Evolutionary conservation across 73 alveolate genomes (phyloP).

Genomic region (Paramecium caudatum): DNA sequence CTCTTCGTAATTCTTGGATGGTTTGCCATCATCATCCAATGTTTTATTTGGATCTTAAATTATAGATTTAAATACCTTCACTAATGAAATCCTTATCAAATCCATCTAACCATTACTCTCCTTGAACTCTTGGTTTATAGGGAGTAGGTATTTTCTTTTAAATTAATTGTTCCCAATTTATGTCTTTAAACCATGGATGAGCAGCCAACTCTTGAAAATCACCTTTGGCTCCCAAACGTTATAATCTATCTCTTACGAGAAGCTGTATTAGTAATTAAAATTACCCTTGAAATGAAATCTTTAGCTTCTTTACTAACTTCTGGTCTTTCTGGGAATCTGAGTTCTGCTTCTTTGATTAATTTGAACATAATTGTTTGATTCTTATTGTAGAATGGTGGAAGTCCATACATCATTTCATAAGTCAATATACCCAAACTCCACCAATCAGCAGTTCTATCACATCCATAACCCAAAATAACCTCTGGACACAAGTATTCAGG

Average conservation of each 20-base stretch:
- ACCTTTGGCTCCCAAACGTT: constrained; percentile 94
- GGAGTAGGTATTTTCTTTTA: constrained; percentile 94
- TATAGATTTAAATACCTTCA: constrained; percentile 31
- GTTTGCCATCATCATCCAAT: constrained; percentile 66
- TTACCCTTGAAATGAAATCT: constrained; percentile 83
- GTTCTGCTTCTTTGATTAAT: constrained; percentile 84
- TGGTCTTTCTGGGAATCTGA: constrained; percentile 88
- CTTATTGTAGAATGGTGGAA: constrained; percentile 88
- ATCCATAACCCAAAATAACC: constrained; percentile 76
- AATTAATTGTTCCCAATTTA: constrained; percentile 94
- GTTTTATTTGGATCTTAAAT: constrained; percentile 43
- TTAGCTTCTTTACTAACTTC: constrained; percentile 81
- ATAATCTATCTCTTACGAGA: constrained; percentile 78
- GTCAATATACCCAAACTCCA: constrained; percentile 82
- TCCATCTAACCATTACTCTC: constrained; percentile 74
- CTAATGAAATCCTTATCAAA: constrained; percentile 77
- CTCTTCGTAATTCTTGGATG: constrained; percentile 59
- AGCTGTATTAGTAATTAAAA: not conserved
- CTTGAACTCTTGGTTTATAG: constrained; percentile 72
- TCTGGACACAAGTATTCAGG: constrained; percentile 95
- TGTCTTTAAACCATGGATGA: constrained; percentile 93
- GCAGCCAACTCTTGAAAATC: constrained; percentile 92
- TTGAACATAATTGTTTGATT: constrained; percentile 75
- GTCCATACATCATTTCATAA: constrained; percentile 90
- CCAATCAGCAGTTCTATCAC: constrained; percentile 82